These are phyloP conservation scores for Acanthamoeba castellanii DNA, from an alignment of 208 protist genomes.

Conservation along the genomic window DNA sequence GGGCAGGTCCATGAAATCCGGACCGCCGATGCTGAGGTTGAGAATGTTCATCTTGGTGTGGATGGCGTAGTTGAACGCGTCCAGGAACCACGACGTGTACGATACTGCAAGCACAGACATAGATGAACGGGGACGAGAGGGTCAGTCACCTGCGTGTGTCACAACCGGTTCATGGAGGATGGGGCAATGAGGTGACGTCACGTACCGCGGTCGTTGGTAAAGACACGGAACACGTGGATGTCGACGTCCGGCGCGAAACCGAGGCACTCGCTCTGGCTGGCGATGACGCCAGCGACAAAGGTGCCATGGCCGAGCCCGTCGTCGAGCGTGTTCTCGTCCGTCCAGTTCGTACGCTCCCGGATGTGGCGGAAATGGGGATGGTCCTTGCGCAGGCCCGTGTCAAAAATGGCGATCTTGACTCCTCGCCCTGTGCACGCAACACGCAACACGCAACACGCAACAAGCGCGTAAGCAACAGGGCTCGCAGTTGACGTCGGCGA, in stretches of 20 bases:
- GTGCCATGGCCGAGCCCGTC: slow-evolving; percentile 96
- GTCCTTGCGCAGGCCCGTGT: slow-evolving; percentile 90
- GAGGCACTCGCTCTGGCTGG: slow-evolving; percentile 88
- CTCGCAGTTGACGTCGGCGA: not conserved
- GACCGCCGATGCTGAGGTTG: slow-evolving; percentile 97
- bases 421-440: slow-evolving; percentile 71
- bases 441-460: not conserved
- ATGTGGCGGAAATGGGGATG: slow-evolving; percentile 89
- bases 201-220: slow-evolving; percentile 90
- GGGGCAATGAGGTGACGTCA: not conserved
- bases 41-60: slow-evolving; percentile 92
- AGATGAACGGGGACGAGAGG: not conserved
- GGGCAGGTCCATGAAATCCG: slow-evolving; percentile 94
- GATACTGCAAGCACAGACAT: slow-evolving; percentile 82
- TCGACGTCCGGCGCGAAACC: slow-evolving; percentile 95
- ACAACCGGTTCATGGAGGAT: not conserved
- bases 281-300: slow-evolving; percentile 95
- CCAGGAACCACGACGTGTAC: slow-evolving; percentile 95
- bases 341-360: slow-evolving; percentile 91
- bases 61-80: slow-evolving; percentile 96
- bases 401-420: slow-evolving; percentile 92
- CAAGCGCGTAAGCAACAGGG: not conserved
- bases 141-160: not conserved
- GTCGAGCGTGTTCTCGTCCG: slow-evolving; percentile 88
- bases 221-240: slow-evolving; percentile 96